phyloP scores from a whole-genome alignment of 805 yeast genomes.

The Nakazawaea wickerhamii region DNA sequence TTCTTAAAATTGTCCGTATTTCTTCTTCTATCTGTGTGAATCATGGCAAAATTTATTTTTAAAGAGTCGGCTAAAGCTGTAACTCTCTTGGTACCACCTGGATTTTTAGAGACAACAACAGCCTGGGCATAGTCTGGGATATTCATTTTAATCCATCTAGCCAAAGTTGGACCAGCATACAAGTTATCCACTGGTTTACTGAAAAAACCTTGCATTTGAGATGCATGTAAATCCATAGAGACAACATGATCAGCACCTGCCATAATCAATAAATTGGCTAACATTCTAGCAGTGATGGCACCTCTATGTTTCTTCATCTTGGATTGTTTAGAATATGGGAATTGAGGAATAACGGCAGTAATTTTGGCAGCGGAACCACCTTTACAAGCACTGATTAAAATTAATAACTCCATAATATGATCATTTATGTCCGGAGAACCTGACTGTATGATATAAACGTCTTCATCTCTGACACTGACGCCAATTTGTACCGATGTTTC shows the following conservation, averaged over 20 bases:
- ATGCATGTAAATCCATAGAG: conserved; percentile 93
- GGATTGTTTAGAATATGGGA: conserved; percentile 94
- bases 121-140: conserved; percentile 81
- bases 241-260: conserved; percentile 99
- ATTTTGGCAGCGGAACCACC: conserved; percentile 98
- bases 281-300: conserved; percentile 97
- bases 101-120: conserved; percentile 97
- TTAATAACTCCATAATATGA: conserved; percentile 92
- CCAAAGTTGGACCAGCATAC: conserved; percentile 94
- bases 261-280: conserved; percentile 91
- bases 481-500: conserved; percentile 97
- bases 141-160: conserved; percentile 91
- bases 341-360: conserved; percentile 95
- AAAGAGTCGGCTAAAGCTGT: conserved; percentile 96
- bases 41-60: conserved; percentile 97
- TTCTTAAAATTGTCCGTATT: conserved; percentile 54
- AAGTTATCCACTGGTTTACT: conserved; percentile 95
- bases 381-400: conserved; percentile 89
- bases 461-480: conserved; percentile 93
- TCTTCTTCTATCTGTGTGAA: conserved; percentile 96
- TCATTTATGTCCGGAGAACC: conserved; percentile 88
- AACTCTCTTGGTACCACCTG: conserved; percentile 98
- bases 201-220: conserved; percentile 99
- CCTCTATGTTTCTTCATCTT: conserved; percentile 99
- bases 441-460: conserved; percentile 87